These are phyloP conservation scores for Grigorovia humatica DNA, from an alignment of 805 yeast genomes.

Conservation along the genomic window DNA sequence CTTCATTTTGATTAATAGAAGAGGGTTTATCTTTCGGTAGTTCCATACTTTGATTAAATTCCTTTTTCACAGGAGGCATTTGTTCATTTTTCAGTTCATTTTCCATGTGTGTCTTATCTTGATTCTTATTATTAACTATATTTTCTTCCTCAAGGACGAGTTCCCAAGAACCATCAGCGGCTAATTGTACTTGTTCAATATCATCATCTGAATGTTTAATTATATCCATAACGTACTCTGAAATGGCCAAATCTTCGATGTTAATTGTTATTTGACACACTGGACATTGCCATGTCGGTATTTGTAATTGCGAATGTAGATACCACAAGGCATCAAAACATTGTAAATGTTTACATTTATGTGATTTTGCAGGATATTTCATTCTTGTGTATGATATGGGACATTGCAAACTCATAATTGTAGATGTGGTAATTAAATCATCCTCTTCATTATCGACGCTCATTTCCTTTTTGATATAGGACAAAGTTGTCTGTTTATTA, in stretches of 20 bases:
- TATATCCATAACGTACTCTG: slow-evolving; percentile 63
- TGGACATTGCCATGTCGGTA: slow-evolving; percentile 85
- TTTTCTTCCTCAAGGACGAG: slow-evolving; percentile 26
- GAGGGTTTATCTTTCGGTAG: neutral
- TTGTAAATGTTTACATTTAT: slow-evolving; percentile 66
- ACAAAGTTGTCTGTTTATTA: slow-evolving; percentile 38
- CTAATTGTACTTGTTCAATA: slow-evolving; percentile 56
- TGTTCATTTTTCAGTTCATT: neutral
- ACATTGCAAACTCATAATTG: slow-evolving; percentile 60
- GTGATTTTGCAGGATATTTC: slow-evolving; percentile 60
- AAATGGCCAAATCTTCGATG: slow-evolving; percentile 53
- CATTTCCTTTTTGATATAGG: slow-evolving; percentile 32
- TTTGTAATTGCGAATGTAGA: slow-evolving; percentile 63
- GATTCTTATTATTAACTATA: slow-evolving; percentile 5
- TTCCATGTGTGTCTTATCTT: neutral
- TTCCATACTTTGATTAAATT: neutral
- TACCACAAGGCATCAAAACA: slow-evolving; percentile 80
- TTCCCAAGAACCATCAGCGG: slow-evolving; percentile 67
- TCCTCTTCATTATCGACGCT: slow-evolving; percentile 49
- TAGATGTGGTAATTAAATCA: slow-evolving; percentile 56
- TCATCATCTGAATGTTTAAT: slow-evolving; percentile 42
- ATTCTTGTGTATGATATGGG: slow-evolving; percentile 70
- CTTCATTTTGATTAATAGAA: neutral
- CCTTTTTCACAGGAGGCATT: slow-evolving; percentile 7
- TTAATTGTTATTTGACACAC: slow-evolving; percentile 50